Evolutionary conservation across 352 stramenopile species (phyloP).

Genomic region (Pythium aphanidermatum): DNA sequence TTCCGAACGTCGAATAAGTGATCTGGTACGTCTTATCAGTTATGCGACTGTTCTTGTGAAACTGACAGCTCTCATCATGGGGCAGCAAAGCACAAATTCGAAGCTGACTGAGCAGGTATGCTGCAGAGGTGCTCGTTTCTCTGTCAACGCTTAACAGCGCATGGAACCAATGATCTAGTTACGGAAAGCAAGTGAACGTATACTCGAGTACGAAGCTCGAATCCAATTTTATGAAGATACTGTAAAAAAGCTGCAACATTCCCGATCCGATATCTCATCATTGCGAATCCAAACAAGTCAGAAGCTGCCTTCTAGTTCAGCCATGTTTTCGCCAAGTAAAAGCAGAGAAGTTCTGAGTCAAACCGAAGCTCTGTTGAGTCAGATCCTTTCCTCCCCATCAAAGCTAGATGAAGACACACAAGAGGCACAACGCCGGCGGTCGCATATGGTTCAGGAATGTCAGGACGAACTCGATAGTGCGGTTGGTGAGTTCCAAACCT

Average conservation of each 20-base stretch:
- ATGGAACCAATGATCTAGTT: constrained; percentile 16
- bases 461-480: constrained; percentile 50
- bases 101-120: constrained; percentile 70
- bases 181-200: constrained; percentile 35
- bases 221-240: constrained; percentile 40
- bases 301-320: neutral
- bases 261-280: neutral
- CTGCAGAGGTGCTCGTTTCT: neutral
- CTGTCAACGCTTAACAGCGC: neutral
- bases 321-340: constrained; percentile 18
- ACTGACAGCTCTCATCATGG: constrained; percentile 1
- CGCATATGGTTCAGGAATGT: constrained; percentile 56
- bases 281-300: neutral
- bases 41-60: neutral
- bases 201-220: constrained; percentile 41
- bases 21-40: constrained; percentile 24
- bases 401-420: constrained; percentile 8
- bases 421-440: constrained; percentile 39
- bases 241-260: constrained; percentile 30
- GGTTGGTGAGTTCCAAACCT: constrained; percentile 53
- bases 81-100: constrained; percentile 42
- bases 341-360: constrained; percentile 54
- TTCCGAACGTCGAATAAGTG: constrained; percentile 24
- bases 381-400: constrained; percentile 22
- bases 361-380: constrained; percentile 39